Base-by-base conservation (phyloP, 306 rosid genomes). In the Dryas drummondii region DNA sequence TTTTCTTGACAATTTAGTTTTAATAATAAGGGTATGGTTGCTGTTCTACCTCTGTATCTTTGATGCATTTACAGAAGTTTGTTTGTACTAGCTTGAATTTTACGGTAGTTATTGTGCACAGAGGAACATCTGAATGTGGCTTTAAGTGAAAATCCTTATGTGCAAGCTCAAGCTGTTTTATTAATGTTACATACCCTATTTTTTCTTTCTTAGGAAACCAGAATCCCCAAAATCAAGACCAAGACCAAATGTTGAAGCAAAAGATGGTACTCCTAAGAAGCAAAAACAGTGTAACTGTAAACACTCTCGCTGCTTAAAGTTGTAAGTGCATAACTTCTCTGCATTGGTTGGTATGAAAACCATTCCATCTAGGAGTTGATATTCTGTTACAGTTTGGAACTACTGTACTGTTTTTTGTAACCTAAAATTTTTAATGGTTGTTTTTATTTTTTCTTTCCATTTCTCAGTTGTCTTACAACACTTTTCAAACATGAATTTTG, bases 251-350 rank as follows among this genome's bases (percentile, higher is more conserved):
- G 78, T 87, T 81, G 97, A 92, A 37, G 80, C 79, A 59, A 92
- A 94, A 77, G 97, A 90, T 19, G 81, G 84, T 61, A 94, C 99
- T 75, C 99, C 97, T 47, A 94, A 90, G 91, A 94, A 90, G 87
- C 97, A 92, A 80, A 92, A 92, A 71, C 99, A 94, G 89, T 94
- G 99, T 82, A 94, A 92, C 77, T 92, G 97, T 78, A 94, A 91
- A 86, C 94, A 94, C 81, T 94, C 98, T 50, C 91, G 88, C 80
- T 94, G 98, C 84, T 86, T 94, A 74, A 94, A 94, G 93, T 78
- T 92, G 99, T 94, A 90, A 88, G 98, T 78, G 81, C 75, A 47
- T 61, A 76, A 7, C 68, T 70, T 80, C 58, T 64, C 72, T 81
- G 41, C 26, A 48, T 66, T n/a, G 68, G 6, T 7, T 62, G 14